phyloP scores from a whole-genome alignment of 768 basidiomycete genomes.

The Lactarius pseudohatsudake region DNA sequence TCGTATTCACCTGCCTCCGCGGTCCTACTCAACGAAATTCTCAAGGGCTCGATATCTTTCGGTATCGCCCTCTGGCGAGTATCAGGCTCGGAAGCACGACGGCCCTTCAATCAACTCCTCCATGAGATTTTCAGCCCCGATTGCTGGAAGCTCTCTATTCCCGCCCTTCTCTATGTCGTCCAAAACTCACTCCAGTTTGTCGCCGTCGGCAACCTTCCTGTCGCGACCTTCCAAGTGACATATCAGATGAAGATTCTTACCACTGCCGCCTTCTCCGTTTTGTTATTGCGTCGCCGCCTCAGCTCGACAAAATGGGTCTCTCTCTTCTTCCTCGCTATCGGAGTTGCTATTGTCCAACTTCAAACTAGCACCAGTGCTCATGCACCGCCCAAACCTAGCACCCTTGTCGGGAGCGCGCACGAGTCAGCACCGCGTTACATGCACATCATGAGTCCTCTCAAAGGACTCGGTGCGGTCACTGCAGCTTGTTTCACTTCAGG shows the following conservation, averaged over 20 bases:
- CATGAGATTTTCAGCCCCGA: conserved; percentile 83
- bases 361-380: conserved; percentile 54
- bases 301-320: conserved; percentile 81
- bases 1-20: conserved; percentile 94
- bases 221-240: conserved; percentile 96
- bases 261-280: conserved; percentile 89
- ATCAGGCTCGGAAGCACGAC: conserved; percentile 40
- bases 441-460: conserved; percentile 80
- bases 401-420: conserved; percentile 65
- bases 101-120: conserved; percentile 51
- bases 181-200: conserved; percentile 98
- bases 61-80: conserved; percentile 60
- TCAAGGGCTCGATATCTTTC: conserved; percentile 93
- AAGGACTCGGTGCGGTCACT: conserved; percentile 79
- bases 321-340: conserved; percentile 83
- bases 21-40: conserved; percentile 89
- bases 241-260: conserved; percentile 99
- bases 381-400: conserved; percentile 34
- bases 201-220: conserved; percentile 91
- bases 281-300: conserved; percentile 75
- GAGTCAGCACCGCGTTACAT: conserved; percentile 56
- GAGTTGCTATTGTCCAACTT: conserved; percentile 94
- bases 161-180: conserved; percentile 92
- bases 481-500: conserved; percentile 89
- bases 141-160: conserved; percentile 98